Percentiles rank a stretch among this genome's conserved stretches.
Evolutionary conservation across 345 rosid genomes (phyloP).

Genomic region (Euphorbia pulcherrima): DNA sequence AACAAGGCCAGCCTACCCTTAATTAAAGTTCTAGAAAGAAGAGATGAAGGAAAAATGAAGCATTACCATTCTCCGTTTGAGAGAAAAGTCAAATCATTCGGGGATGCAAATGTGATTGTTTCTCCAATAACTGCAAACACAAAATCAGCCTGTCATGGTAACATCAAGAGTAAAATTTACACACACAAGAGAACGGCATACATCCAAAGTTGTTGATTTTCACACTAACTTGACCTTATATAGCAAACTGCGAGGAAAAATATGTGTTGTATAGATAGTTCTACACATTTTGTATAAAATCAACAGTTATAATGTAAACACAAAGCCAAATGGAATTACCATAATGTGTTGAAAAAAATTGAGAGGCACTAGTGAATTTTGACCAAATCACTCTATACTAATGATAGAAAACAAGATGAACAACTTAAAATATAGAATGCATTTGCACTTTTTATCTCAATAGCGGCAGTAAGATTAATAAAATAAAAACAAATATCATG

Average conservation of each 20-base stretch:
- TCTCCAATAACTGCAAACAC: conserved; percentile 81
- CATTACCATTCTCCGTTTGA: conserved; percentile 98
- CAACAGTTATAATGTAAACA: not conserved
- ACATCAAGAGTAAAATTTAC: not conserved
- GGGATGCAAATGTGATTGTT: conserved; percentile 73
- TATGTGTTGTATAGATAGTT: not conserved
- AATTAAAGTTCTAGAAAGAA: not conserved
- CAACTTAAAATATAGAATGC: not conserved
- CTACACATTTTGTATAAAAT: not conserved
- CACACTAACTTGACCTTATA: no score
- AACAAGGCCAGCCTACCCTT: not conserved
- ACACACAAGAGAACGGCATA: no score
- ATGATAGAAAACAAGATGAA: not conserved
- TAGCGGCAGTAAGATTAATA: not conserved
- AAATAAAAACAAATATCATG: not conserved
- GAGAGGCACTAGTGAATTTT: not conserved
- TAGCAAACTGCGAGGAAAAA: no score
- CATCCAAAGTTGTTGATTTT: no score
- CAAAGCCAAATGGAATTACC: not conserved
- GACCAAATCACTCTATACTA: not conserved
- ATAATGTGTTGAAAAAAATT: not conserved
- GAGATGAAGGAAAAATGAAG: not conserved
- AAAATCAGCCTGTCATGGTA: conserved; percentile 18
- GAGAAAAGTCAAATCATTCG: conserved; percentile 56
- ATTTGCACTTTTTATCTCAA: not conserved